Base-by-base conservation (phyloP, 1,284 basidiomycete genomes). In the Tilletia setariae region DNA sequence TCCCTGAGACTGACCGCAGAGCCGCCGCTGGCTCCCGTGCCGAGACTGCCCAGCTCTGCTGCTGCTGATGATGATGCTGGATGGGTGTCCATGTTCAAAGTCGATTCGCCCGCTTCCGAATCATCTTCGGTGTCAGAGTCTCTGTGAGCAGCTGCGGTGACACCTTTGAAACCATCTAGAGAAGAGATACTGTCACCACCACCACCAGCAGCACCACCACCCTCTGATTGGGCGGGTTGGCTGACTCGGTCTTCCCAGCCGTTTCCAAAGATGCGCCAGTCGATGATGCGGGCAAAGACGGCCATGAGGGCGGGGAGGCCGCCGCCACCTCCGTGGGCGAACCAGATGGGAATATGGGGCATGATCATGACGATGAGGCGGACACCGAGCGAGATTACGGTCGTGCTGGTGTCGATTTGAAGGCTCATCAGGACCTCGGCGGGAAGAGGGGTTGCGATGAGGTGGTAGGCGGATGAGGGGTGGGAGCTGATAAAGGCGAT, bases 301-400 rank as follows among this genome's bases (percentile, higher is more conserved):
- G 67, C 70, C 44, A 82, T 72, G 56, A 82, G 66, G 0, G 70
- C 70, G 15, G 78, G 75, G 35, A 82, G 62, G 6, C 77, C 76
- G 11, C 75, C 75, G 0, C 72, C 76, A 25, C 77, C 77, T 25
- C 76, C 76, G 56, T 72, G 75, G 15, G 76, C 75, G 47, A 82
- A 71, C 76, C 76, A 82, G 63, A 73, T 71, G 32, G 78, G 78
- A 16, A 80, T 76, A 67, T 82, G 79, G 1, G 80, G 80, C 43
- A 82, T 70, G 53, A 82, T 72, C 71, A 81, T 82, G 63, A 79
- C 72, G 25, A 80, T 67, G 9, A 77, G 74, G 6, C 74, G 74
- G 46, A 77, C 68, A 23, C 77, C 77, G 44, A 80, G 72, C 51
- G 78, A 69, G 53, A 76, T 67, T 61, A 71, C 67, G 9, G 74